A percentile compares a stretch with the other conserved stretches of the same genome.
These are phyloP conservation scores for Cyclanthera cordifolia DNA, from an alignment of 306 rosid species.

Conservation along the genomic window DNA sequence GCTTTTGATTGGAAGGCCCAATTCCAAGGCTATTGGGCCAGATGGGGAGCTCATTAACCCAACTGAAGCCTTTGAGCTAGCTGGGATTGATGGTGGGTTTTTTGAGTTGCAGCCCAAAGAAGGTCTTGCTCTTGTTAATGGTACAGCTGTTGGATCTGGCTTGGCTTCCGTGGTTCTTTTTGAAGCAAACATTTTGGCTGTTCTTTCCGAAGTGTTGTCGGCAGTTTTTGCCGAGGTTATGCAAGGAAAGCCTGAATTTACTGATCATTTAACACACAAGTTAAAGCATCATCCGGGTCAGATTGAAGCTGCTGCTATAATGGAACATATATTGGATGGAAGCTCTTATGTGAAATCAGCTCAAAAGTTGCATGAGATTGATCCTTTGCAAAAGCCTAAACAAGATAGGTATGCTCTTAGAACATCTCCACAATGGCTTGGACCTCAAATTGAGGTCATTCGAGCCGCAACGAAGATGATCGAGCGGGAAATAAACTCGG, in stretches of 20 bases:
- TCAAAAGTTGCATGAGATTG: slow-evolving; percentile 44
- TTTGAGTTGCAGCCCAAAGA: slow-evolving; percentile 89
- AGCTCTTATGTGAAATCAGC: slow-evolving; percentile 67
- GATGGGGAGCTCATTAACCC: slow-evolving; percentile 42
- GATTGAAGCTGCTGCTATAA: slow-evolving; percentile 94
- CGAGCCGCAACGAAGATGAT: slow-evolving; percentile 69
- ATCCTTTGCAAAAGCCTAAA: slow-evolving; percentile 90
- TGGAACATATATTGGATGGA: slow-evolving; percentile 87
- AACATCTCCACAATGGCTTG: slow-evolving; percentile 93
- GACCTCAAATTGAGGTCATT: slow-evolving; percentile 83
- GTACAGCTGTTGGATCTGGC: slow-evolving; percentile 92
- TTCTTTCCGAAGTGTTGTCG: slow-evolving; percentile 51
- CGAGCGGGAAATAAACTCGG: slow-evolving; percentile 88
- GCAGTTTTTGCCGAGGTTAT: slow-evolving; percentile 82
- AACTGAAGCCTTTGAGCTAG: slow-evolving; percentile 51
- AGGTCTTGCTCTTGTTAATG: slow-evolving; percentile 79
- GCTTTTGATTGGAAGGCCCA: slow-evolving; percentile 60
- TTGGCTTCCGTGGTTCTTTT: slow-evolving; percentile 70
- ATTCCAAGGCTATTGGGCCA: slow-evolving; percentile 67
- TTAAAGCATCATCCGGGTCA: slow-evolving; percentile 93
- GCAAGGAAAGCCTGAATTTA: slow-evolving; percentile 82
- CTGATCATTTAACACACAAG: slow-evolving; percentile 79
- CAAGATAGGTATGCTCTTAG: slow-evolving; percentile 80
- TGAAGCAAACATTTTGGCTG: slow-evolving; percentile 51
- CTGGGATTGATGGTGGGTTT: slow-evolving; percentile 46